Conservation (phyloP, 192 early-diverging fungal species). For the Podila clonocystis region DNA sequence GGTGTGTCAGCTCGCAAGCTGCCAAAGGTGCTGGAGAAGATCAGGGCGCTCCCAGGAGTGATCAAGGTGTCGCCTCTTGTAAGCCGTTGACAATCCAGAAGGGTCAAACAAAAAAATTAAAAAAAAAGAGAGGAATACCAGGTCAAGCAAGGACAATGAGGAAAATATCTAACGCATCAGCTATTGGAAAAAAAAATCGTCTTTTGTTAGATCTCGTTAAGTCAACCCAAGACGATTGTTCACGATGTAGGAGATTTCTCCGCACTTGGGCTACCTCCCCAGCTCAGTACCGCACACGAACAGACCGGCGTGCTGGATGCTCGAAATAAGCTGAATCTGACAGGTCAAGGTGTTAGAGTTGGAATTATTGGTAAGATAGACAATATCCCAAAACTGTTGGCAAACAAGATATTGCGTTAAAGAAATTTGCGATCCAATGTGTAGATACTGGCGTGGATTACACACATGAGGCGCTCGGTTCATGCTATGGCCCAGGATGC, state of each 20-base stretch:
- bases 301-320: slow-evolving; percentile 49
- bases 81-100: not conserved
- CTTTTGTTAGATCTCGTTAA: slow-evolving; percentile 11
- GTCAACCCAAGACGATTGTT: slow-evolving; percentile 21
- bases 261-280: slow-evolving; percentile 7
- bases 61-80: slow-evolving; percentile 36
- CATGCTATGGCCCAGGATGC: slow-evolving; percentile 70
- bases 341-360: slow-evolving; percentile 46
- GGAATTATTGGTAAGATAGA: slow-evolving; percentile 56
- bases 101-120: no score
- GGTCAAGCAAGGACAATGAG: not conserved
- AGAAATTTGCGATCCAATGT: not conserved
- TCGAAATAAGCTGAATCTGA: slow-evolving; percentile 27
- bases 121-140: no score
- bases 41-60: slow-evolving; percentile 15
- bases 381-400: not conserved
- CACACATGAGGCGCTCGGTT: slow-evolving; percentile 71
- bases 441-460: slow-evolving; percentile 63
- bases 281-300: slow-evolving; percentile 53
- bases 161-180: not conserved
- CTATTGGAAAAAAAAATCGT: no score
- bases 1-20: slow-evolving; percentile 6
- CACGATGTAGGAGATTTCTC: slow-evolving; percentile 15
- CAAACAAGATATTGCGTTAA: not conserved
- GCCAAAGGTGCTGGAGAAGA: slow-evolving; percentile 18